Evolutionary conservation across 2,329 filamentous ascomycete genomes (phyloP), one percentile per base, ranked within the genome.

Genomic region (Annulohypoxylon truncatum): DNA sequence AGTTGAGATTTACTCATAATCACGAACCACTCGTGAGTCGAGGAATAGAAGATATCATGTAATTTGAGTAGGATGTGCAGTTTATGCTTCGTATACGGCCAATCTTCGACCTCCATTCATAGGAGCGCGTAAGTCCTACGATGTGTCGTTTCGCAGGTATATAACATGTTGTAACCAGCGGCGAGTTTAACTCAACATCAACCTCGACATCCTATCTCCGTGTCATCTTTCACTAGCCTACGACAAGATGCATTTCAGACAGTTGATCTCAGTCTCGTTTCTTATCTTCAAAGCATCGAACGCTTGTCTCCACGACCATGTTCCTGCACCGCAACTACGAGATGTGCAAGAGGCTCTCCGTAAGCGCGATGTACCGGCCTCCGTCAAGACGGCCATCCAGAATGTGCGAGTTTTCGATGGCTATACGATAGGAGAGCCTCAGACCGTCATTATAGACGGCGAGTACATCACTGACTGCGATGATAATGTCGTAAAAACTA

Each of bases 321-420:
- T 62, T 9, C 47, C 20, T n/a, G 42, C 24, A 18, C 63, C 57
- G 24, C 57, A 44, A 12, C 1, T 55, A 29, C 29, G 42, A 46
- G 58, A 66, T n/a, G 57, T 62, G 18, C 7, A 55, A 5, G 61
- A 55, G 3, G 53, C 61, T 15, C 66, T 68, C 4, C 35, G 48
- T 28, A 65, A 55, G 20, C 53, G 65, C 10, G 57, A 56, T n/a
- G 57, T 68, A n/a, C 55, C 57, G 29, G 29, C 26, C 31, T 29
- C 55, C 4, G 54, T 65, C 2, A 71, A 71, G 40, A 72, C 66
- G 2, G 57, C 60, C 3, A 70, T 72, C 18, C 47, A 62, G 2
- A 71, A 71, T 15, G 71, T 71, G 18, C 67, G 66, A 7, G 63
- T 72, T 31, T 72, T 72, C 18, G 48, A 71, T 28, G 71, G 69